Evolutionary conservation across 2,329 filamentous ascomycete species (phyloP).

Genomic region (Cryoendolithus antarcticus): DNA sequence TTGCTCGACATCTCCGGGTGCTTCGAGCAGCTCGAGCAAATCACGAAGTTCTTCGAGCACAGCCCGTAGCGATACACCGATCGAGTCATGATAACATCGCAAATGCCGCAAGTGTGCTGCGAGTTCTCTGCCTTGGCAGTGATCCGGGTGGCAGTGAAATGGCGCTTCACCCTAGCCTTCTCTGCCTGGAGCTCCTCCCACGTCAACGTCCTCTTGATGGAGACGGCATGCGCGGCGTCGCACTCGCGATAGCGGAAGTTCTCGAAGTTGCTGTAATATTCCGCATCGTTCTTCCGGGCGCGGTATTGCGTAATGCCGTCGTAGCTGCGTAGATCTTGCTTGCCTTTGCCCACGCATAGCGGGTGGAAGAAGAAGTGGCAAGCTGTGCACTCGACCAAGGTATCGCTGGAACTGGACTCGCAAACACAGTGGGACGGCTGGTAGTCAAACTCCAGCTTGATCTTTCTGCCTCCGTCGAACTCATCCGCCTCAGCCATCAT

Average conservation of each 20-base stretch:
- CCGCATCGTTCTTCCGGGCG: neutral
- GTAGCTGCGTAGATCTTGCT: neutral
- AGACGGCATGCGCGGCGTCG: neutral
- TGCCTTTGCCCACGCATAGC: constrained; percentile 9
- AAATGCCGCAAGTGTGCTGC: too few species aligned
- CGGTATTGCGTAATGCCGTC: neutral
- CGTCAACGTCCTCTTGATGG: neutral
- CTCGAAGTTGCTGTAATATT: neutral
- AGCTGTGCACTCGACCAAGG: constrained; percentile 6
- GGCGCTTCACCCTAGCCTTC: too few species aligned
- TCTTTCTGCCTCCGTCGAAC: neutral
- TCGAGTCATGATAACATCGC: too few species aligned
- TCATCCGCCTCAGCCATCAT: neutral
- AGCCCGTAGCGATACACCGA: too few species aligned
- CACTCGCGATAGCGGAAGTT: neutral
- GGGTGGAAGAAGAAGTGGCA: constrained; percentile 7
- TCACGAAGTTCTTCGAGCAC: too few species aligned
- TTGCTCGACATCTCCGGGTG: too few species aligned
- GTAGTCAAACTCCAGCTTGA: neutral
- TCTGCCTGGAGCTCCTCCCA: too few species aligned
- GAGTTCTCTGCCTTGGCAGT: too few species aligned
- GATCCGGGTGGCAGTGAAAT: too few species aligned
- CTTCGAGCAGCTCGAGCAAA: too few species aligned
- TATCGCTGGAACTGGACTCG: neutral
- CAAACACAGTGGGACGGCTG: constrained; percentile 6